Evolutionary conservation across 495 filamentous ascomycete species (phyloP).

Genomic region (Annulohypoxylon maeteangense): DNA sequence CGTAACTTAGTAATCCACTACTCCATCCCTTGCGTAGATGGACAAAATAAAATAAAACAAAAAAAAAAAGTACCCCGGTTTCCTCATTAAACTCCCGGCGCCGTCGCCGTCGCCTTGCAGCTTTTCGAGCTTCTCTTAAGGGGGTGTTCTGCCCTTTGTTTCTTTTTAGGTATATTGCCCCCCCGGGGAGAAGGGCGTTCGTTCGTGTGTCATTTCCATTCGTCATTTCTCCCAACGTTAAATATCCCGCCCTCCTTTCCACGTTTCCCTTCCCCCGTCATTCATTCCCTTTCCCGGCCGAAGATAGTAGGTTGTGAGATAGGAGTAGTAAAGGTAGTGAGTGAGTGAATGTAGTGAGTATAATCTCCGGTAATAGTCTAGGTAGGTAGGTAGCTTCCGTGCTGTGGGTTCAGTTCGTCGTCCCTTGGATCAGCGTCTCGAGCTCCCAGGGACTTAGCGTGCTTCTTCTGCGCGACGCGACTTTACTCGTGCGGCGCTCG

Average conservation of each 20-base stretch:
- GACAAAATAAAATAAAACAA: not conserved
- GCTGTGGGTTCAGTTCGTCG: not conserved
- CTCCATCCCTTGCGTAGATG: not conserved
- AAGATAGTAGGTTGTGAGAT: not conserved
- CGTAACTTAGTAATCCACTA: not conserved
- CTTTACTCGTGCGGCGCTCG: slow-evolving; percentile 55
- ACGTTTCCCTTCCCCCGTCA: not conserved
- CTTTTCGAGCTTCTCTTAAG: not conserved
- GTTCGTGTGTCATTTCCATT: not conserved
- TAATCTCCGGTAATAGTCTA: not conserved
- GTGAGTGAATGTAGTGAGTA: not conserved
- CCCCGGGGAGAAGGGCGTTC: not conserved
- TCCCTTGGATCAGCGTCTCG: slow-evolving; percentile 66
- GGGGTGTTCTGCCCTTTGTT: not conserved
- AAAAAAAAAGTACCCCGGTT: not conserved
- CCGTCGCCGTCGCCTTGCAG: not conserved
- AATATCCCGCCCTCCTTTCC: not conserved
- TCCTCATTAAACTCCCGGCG: not conserved
- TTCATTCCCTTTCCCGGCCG: not conserved
- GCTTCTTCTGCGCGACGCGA: slow-evolving; percentile 69
- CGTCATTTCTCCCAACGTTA: not conserved
- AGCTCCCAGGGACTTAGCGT: slow-evolving; percentile 79
- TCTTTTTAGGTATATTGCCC: not conserved
- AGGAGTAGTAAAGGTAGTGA: not conserved
- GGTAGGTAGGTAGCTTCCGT: not conserved